Evolutionary conservation across 768 basidiomycete species (phyloP).

Genomic region (Boletus coccyginus): DNA sequence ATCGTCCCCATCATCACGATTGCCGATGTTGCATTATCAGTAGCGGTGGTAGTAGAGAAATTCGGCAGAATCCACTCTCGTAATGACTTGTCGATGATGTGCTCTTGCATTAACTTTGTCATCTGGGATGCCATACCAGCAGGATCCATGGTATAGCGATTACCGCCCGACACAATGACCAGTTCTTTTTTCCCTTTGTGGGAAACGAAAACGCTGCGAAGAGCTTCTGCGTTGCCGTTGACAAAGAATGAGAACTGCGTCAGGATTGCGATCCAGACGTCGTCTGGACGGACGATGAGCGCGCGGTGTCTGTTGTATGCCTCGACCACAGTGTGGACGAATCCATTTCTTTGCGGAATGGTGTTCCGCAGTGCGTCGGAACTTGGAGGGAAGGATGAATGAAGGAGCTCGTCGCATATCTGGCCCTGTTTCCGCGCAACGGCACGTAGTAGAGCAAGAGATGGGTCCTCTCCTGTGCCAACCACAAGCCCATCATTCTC

Average conservation of each 20-base stretch:
- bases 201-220: slow-evolving; percentile 23
- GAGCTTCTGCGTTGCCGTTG: slow-evolving; percentile 30
- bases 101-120: slow-evolving; percentile 3
- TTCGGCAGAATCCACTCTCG: slow-evolving; percentile 2
- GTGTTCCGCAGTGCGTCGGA: not conserved
- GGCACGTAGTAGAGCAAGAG: not conserved
- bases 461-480: not conserved
- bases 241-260: slow-evolving; percentile 36
- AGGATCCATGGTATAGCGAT: slow-evolving; percentile 26
- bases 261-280: slow-evolving; percentile 36
- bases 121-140: slow-evolving; percentile 12
- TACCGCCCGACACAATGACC: not conserved
- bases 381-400: not conserved
- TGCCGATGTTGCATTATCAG: slow-evolving; percentile 33
- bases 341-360: slow-evolving; percentile 24
- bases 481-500: not conserved
- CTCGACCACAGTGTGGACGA: slow-evolving; percentile 26
- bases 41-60: slow-evolving; percentile 38
- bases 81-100: slow-evolving; percentile 20
- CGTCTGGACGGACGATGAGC: slow-evolving; percentile 43
- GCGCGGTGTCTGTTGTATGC: slow-evolving; percentile 27
- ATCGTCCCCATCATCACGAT: slow-evolving; percentile 39
- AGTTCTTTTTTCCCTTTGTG: slow-evolving; percentile 24
- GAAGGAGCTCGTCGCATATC: not conserved
- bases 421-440: not conserved